Evolutionary conservation across 768 basidiomycete genomes (phyloP).

Genomic region (Lactifluus piperatus): DNA sequence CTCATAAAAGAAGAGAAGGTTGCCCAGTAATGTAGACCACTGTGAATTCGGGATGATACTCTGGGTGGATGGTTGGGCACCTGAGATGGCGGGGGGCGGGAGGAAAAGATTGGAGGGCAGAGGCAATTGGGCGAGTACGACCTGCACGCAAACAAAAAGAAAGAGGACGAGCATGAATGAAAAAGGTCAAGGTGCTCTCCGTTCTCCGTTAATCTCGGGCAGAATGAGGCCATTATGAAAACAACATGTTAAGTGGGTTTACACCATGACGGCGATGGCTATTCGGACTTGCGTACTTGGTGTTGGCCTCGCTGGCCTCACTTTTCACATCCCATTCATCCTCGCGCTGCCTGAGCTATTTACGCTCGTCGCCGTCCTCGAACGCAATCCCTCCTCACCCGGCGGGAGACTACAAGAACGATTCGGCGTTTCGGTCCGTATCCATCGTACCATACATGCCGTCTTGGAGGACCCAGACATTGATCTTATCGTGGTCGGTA

Average conservation of each 20-base stretch:
- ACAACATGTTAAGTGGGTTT: no score
- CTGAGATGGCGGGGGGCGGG: conserved; percentile 51
- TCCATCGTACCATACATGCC: conserved; percentile 51
- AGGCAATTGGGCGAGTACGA: conserved; percentile 45
- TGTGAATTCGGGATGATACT: conserved; percentile 52
- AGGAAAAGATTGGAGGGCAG: conserved; percentile 57
- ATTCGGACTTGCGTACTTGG: conserved; percentile 64
- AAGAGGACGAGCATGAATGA: background rate
- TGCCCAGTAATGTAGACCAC: conserved; percentile 77
- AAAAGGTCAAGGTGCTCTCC: background rate
- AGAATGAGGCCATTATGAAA: no score
- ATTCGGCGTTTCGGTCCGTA: conserved; percentile 48
- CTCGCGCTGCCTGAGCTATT: conserved; percentile 63
- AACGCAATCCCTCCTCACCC: conserved; percentile 52
- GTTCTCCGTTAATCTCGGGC: no score
- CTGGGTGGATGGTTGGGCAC: conserved; percentile 38
- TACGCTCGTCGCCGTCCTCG: conserved; percentile 63
- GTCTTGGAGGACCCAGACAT: conserved; percentile 56
- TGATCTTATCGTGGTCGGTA: conserved; percentile 60
- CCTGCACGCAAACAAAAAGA: conserved; percentile 19
- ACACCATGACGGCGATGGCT: conserved; percentile 28
- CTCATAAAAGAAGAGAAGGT: conserved; percentile 83
- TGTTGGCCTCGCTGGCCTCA: conserved; percentile 65
- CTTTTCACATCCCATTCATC: conserved; percentile 77
- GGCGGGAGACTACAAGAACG: conserved; percentile 58